A percentile compares a stretch with the other conserved stretches of the same genome.
phyloP scores from a whole-genome alignment of 202 grass and related monocot species.

The Setaria italica region DNA sequence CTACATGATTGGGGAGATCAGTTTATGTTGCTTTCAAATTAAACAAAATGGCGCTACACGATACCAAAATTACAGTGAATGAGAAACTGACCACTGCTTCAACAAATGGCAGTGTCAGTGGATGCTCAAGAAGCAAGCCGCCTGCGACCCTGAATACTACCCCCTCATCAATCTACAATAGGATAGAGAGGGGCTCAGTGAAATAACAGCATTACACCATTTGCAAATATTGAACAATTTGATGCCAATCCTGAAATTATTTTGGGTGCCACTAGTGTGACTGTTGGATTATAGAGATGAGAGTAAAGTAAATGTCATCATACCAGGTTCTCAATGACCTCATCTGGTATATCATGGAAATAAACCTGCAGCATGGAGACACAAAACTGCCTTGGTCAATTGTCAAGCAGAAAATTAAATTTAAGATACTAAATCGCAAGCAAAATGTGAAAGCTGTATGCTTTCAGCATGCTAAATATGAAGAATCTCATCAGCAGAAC shows the following conservation, averaged over 20 bases:
- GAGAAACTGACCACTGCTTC: too few species aligned
- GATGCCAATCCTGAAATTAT: neutral
- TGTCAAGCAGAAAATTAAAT: slow-evolving; percentile 17
- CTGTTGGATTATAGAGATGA: neutral
- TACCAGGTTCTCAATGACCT: slow-evolving; percentile 90
- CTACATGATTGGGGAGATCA: too few species aligned
- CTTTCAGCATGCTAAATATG: neutral
- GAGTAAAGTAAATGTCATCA: slow-evolving; percentile 25
- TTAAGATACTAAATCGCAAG: slow-evolving; percentile 7
- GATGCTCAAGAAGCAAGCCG: too few species aligned
- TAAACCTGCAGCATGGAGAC: slow-evolving; percentile 64
- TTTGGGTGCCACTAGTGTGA: neutral
- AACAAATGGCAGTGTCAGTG: too few species aligned
- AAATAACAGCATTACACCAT: too few species aligned
- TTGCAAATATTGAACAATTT: too few species aligned
- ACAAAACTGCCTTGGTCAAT: slow-evolving; percentile 18
- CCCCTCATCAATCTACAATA: too few species aligned
- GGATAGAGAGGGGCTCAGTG: too few species aligned
- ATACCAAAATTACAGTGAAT: too few species aligned
- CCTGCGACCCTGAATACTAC: too few species aligned
- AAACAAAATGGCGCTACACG: too few species aligned
- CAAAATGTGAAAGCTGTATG: neutral
- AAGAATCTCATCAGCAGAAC: neutral
- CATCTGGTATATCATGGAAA: slow-evolving; percentile 93
- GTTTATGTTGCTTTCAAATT: too few species aligned